These are phyloP conservation scores for Trichaptum fuscoviolaceum DNA, from an alignment of 768 basidiomycete genomes.

Conservation along the genomic window DNA sequence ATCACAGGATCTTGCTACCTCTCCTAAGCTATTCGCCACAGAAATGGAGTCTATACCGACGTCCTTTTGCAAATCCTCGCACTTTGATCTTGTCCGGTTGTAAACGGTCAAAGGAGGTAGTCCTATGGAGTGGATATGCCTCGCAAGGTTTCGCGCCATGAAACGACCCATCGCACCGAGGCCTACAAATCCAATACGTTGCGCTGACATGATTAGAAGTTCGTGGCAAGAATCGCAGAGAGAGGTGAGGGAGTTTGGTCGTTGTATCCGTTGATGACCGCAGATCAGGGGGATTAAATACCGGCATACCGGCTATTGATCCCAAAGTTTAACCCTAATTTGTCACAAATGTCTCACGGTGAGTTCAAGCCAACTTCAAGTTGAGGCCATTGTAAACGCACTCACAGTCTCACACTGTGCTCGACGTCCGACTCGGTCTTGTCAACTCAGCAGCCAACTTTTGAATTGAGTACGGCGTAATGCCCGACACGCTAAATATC, in stretches of 20 bases:
- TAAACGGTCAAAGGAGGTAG: conserved; percentile 60
- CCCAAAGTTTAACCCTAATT: neutral
- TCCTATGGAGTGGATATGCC: conserved; percentile 32
- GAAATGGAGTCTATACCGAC: conserved; percentile 47
- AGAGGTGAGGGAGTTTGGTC: neutral
- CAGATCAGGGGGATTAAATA: neutral
- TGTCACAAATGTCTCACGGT: neutral
- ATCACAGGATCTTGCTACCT: conserved; percentile 65
- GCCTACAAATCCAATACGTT: conserved; percentile 43
- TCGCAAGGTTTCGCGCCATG: conserved; percentile 80
- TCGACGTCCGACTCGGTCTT: neutral
- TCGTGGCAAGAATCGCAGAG: neutral
- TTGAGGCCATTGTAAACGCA: neutral
- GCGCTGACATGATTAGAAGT: conserved; percentile 9
- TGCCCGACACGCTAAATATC: conserved; percentile 11
- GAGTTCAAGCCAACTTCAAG: neutral
- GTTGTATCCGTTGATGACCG: neutral
- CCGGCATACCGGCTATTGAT: neutral
- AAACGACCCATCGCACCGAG: conserved; percentile 63
- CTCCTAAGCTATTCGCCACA: conserved; percentile 50
- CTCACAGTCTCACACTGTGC: neutral
- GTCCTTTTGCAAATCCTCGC: conserved; percentile 52
- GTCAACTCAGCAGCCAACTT: neutral
- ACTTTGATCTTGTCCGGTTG: conserved; percentile 66
- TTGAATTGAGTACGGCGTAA: neutral